These are phyloP conservation scores for Eucalyptus erythrocorys DNA, from an alignment of 345 rosid species.

Conservation along the genomic window DNA sequence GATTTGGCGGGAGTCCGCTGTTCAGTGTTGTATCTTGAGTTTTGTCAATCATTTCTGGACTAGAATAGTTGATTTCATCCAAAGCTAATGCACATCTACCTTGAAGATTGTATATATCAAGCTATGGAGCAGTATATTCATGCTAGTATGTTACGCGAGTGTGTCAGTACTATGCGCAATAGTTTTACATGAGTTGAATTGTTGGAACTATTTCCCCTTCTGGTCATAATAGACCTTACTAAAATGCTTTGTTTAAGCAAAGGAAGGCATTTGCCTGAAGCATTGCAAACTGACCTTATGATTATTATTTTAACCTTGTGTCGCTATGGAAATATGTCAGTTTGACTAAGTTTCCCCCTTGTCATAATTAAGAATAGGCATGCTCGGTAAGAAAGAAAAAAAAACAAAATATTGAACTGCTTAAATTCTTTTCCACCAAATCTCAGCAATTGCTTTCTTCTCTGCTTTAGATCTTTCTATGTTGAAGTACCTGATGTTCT, in stretches of 20 bases:
- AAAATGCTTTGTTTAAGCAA: background rate
- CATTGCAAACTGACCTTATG: background rate
- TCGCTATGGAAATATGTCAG: background rate
- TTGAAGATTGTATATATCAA: background rate
- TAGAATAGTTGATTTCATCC: background rate
- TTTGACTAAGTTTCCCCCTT: background rate
- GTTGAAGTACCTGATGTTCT: background rate
- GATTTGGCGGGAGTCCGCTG: background rate
- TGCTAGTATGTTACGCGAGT: background rate
- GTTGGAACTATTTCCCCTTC: background rate
- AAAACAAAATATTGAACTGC: background rate
- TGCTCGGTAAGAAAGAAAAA: background rate
- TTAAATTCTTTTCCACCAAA: background rate
- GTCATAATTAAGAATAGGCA: background rate
- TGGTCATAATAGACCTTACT: background rate
- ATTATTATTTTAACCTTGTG: background rate
- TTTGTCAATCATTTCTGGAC: background rate
- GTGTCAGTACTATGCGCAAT: background rate
- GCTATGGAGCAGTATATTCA: background rate
- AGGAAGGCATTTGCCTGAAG: background rate
- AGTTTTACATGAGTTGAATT: background rate
- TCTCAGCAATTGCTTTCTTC: background rate
- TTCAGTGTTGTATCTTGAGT: background rate
- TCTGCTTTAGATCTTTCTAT: background rate
- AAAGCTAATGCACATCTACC: background rate